Percentiles rank a stretch among this genome's conserved stretches.
Conservation (phyloP, 2,329 filamentous ascomycete species). For the Xylariaceae sp. region DNA sequence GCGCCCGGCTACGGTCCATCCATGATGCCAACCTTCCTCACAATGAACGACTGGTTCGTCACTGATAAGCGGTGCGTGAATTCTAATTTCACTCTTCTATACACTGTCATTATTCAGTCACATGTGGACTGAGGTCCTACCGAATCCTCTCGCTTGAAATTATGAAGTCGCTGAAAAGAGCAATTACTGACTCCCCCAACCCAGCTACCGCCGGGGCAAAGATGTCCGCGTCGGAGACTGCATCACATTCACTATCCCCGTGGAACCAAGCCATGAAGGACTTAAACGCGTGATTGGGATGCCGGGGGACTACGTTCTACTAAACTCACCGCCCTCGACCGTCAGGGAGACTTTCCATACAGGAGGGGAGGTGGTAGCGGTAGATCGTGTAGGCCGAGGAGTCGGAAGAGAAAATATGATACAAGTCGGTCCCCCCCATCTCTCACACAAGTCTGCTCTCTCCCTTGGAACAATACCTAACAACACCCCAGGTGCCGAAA, state of each 20-base stretch:
- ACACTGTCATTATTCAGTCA: too few relatives aligned
- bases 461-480: neutral
- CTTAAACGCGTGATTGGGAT: conserved; percentile 78
- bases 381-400: conserved; percentile 9
- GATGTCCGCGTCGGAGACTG: conserved; percentile 72
- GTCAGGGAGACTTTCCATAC: neutral
- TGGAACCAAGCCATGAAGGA: conserved; percentile 54
- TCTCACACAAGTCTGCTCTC: too few relatives aligned
- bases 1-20: conserved; percentile 66
- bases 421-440: conserved; percentile 47
- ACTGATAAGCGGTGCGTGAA: conserved; percentile 53
- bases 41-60: conserved; percentile 64
- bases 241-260: conserved; percentile 73
- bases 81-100: too few relatives aligned
- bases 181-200: too few relatives aligned
- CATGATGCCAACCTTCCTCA: conserved; percentile 82
- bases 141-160: too few relatives aligned
- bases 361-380: neutral
- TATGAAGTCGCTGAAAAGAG: too few relatives aligned
- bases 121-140: too few relatives aligned
- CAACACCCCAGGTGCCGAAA: conserved; percentile 63
- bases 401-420: conserved; percentile 49
- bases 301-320: conserved; percentile 70
- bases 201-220: conserved; percentile 58
- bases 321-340: conserved; percentile 48